Evolutionary conservation across 306 rosid species (phyloP), one percentile per base, ranked within the genome.

Genomic region (Castanea sativa): DNA sequence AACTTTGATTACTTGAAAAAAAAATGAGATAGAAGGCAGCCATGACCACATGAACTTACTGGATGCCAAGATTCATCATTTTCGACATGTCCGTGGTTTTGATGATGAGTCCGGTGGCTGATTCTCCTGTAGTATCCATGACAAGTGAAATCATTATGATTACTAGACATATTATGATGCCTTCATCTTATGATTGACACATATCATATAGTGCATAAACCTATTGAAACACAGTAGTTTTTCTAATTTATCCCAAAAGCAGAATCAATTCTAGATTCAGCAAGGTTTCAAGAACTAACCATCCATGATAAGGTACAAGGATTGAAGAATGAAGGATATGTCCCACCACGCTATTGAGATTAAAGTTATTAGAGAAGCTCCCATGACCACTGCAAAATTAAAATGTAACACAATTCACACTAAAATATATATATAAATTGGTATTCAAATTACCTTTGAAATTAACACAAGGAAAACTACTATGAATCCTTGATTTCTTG

Each of bases 1-100:
- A 41, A 41, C 8, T 41, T 41, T 41, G 3, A 41, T 41, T 41
- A 41, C 45, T 41, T 41, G 8, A 41, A 6, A 18, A 43, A 13
- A 16, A 61, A 25, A 3, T 1, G 23, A 7, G n/a, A 78, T 25
- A 25, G 27, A 25, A 25, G 27, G 27, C 27, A 57, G 65, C 38
- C 30, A 78, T 63, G 59, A 77, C 71, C 8, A 69, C 8, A 61
- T 29, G 32, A 45, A 63, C 97, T 85, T 63, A 96, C 99, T 29
- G 99, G 98, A 10, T 88, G 98, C 99, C 99, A 96, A 15, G 99
- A 96, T 83, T 96, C 99, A 70, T 96, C 99, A 59, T 93, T 96
- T 80, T 96, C 99, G 21, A 89, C 97, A 64, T 96, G 99, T 35
- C 99, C 99, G 64, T 96, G 99, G 83, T 96, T 91, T 84, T 96